Percentiles rank a stretch among this genome's conserved stretches.
phyloP scores from a whole-genome alignment of 75 land plant species.

The Isoetes taiwanensis region DNA sequence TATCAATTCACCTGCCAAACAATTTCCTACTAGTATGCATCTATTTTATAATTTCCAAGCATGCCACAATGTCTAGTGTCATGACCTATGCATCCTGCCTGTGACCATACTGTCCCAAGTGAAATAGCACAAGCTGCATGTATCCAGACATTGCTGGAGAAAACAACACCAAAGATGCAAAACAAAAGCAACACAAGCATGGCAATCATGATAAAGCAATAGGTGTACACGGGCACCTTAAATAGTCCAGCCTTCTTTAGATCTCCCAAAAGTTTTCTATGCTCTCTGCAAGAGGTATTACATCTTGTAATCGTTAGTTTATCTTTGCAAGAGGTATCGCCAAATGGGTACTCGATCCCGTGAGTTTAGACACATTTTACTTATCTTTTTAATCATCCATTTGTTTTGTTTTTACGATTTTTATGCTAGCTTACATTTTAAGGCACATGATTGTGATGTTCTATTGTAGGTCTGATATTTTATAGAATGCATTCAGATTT shows the following conservation, averaged over 20 bases:
- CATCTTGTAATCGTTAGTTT: too few relatives aligned
- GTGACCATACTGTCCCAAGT: not conserved
- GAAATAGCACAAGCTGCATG: not conserved
- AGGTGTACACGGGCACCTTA: not conserved
- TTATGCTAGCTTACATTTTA: too few relatives aligned
- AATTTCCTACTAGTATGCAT: not conserved
- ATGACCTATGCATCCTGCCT: conserved; percentile 2
- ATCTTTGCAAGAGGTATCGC: too few relatives aligned
- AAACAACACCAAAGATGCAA: not conserved
- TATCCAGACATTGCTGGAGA: not conserved
- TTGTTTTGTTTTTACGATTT: too few relatives aligned
- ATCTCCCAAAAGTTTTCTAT: too few relatives aligned
- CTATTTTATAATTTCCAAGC: not conserved
- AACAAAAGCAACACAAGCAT: not conserved
- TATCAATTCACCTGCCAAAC: not conserved
- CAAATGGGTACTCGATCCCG: too few relatives aligned
- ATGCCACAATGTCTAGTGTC: not conserved
- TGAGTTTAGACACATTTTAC: too few relatives aligned
- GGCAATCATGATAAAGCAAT: not conserved
- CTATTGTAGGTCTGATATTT: too few relatives aligned
- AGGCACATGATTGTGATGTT: too few relatives aligned
- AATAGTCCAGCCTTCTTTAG: not conserved
- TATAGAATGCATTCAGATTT: too few relatives aligned
- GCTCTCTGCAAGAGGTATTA: too few relatives aligned
- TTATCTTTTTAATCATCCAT: too few relatives aligned